Evolutionary conservation across 768 basidiomycete species (phyloP), one percentile per base, ranked within the genome.

Genomic region (Tricholomella constricta): DNA sequence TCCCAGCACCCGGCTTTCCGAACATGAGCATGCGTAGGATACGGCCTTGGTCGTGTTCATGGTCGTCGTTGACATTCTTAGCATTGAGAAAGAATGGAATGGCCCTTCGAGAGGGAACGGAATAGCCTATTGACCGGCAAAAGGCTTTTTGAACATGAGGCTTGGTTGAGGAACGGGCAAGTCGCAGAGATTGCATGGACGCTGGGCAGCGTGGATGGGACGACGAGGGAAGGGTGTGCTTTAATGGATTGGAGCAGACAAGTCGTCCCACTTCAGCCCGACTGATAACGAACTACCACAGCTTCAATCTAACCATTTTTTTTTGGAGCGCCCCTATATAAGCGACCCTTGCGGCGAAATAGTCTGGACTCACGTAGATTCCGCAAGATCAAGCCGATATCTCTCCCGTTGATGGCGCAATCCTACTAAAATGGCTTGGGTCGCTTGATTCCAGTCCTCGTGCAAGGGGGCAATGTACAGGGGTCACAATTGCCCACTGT

Each of bases 1-100:
- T 91, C 51, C 89, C 89, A 42, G 88, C 82, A 23, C 88, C 88
- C n/a, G 86, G 88, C 69, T 89, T 89, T 26, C 87, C 88, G 66
- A 88, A 89, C 76, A 89, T 82, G 54, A 90, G 73, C 81, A 88
- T 85, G 48, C 87, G 79, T 45, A 86, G 71, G 41, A 74, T 51
- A 31, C 45, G 51, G 32, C 51, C 62, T 25, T 65, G 69, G 32
- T 69, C 73, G 41, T 62, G 56, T 19, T 75, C 74, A 54, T 65
- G 60, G 44, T 75, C 75, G 52, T 74, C 71, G 5, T 62, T 56
- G n/a, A 71, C 67, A 41, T 69, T 62, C 35, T 72, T 73, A 27
- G 73, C 65, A 56, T 77, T 79, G 41, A 83, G 76, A 48, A 74
- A 77, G 62, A 83, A 78, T 8, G 85, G 78, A 6, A 82, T 59